Evolutionary conservation across 352 stramenopile species (phyloP).

Genomic region (Phytophthora niederhauseri): DNA sequence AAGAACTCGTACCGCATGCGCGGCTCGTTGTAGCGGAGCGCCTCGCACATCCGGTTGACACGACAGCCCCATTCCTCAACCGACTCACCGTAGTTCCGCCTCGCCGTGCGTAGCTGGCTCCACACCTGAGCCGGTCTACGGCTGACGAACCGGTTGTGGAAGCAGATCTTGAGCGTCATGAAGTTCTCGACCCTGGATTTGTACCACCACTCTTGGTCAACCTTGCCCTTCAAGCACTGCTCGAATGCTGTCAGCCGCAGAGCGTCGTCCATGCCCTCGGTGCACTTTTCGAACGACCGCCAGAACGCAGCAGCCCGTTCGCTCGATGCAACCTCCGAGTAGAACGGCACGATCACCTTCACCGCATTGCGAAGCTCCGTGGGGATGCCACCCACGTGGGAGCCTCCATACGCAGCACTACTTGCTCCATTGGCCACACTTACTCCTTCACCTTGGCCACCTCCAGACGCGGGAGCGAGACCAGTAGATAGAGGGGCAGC

Average conservation of each 20-base stretch:
- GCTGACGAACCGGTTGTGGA: constrained; percentile 18
- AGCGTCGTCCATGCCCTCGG: neutral
- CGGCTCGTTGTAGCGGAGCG: neutral
- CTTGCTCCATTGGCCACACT: no score
- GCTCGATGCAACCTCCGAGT: neutral
- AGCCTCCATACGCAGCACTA: no score
- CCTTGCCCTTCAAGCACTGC: constrained; percentile 2
- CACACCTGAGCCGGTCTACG: constrained; percentile 5
- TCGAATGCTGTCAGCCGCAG: constrained; percentile 1
- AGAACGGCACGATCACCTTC: neutral
- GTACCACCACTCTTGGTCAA: constrained; percentile 1
- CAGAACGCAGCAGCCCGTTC: constrained; percentile 1
- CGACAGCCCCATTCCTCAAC: constrained; percentile 8
- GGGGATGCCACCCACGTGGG: no score
- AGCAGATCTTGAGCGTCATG: neutral
- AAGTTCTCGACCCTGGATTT: constrained; percentile 1
- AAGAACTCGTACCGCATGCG: constrained; percentile 12
- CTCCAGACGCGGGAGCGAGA: no score
- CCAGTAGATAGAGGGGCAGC: no score
- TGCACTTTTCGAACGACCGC: constrained; percentile 12
- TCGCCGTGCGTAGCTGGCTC: neutral
- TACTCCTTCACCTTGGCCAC: no score
- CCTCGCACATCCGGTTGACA: neutral
- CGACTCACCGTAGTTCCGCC: constrained; percentile 1
- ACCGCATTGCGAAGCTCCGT: no score